Conservation (phyloP, 371 early-diverging fungal genomes). For the Apophysomyces ossiformis region DNA sequence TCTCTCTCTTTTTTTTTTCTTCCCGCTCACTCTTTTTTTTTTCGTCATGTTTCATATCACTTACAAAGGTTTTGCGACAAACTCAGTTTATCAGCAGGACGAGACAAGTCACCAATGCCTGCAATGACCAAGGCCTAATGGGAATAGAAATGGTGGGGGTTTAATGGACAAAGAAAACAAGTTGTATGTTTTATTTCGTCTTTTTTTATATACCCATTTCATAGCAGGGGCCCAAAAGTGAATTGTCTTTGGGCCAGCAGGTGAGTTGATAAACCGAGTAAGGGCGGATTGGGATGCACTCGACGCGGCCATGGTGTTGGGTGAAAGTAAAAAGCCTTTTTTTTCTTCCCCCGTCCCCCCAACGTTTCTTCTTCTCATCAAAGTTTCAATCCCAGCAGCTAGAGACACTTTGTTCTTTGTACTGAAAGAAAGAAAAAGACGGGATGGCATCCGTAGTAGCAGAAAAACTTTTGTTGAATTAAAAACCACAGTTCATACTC, state of each 20-base stretch:
- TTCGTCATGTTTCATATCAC: slow-evolving; percentile 12
- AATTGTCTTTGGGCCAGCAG: slow-evolving; percentile 68
- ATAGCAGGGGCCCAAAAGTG: slow-evolving; percentile 58
- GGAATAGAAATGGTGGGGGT: slow-evolving; percentile 8
- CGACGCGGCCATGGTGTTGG: slow-evolving; percentile 50
- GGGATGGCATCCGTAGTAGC: too few species aligned
- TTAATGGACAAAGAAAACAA: background rate
- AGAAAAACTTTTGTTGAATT: too few species aligned
- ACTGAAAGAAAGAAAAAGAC: too few species aligned
- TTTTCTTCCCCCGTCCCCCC: too few species aligned
- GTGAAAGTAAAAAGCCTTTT: slow-evolving; percentile 14
- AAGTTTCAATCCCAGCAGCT: too few species aligned
- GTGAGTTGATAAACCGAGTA: slow-evolving; percentile 76
- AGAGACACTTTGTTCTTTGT: too few species aligned
- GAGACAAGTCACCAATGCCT: slow-evolving; percentile 87
- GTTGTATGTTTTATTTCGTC: background rate
- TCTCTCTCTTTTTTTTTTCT: background rate
- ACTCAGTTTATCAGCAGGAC: slow-evolving; percentile 92
- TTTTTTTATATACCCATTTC: slow-evolving; percentile 48
- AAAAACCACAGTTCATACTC: too few species aligned
- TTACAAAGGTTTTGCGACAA: slow-evolving; percentile 78
- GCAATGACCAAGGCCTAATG: slow-evolving; percentile 65
- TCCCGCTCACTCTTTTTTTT: background rate
- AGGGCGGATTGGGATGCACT: slow-evolving; percentile 62
- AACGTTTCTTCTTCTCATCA: too few species aligned